Evolutionary conservation across 225 moss, liverwort and hornwort genomes (phyloP).

Genomic region (Straminergon stramineum): DNA sequence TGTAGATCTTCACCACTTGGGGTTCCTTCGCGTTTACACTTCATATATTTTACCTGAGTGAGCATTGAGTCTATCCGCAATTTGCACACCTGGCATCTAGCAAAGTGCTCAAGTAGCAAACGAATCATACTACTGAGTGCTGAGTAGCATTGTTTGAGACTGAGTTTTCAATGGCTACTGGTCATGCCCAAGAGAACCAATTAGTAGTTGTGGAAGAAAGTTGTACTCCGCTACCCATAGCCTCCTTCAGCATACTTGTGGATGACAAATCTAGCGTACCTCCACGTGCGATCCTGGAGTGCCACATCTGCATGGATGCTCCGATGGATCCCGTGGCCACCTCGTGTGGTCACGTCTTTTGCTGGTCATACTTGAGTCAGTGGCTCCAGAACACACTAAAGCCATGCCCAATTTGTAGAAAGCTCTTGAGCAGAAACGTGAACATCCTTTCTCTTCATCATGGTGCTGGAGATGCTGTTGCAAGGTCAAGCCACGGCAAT

Average conservation of each 20-base stretch:
- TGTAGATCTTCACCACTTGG: neutral
- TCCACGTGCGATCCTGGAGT: neutral
- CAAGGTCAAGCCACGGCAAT: neutral
- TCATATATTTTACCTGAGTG: neutral
- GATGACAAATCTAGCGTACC: neutral
- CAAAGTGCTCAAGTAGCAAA: neutral
- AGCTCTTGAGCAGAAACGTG: neutral
- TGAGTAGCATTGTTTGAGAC: too few species aligned
- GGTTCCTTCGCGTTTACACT: neutral
- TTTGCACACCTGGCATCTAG: neutral
- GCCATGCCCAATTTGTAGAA: neutral
- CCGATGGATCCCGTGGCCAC: neutral
- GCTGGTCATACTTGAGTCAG: neutral
- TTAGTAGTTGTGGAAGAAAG: neutral
- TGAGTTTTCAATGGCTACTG: neutral
- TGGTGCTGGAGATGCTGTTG: neutral
- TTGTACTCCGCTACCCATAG: neutral
- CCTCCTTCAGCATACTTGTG: neutral
- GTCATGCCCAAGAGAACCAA: neutral
- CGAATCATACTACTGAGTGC: too few species aligned
- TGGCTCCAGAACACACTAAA: neutral
- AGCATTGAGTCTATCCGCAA: neutral
- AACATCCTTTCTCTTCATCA: neutral
- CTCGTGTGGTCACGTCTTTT: neutral
- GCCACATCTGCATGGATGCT: neutral